Percentiles rank a stretch among this genome's conserved stretches.
These are phyloP conservation scores for Zoysia japonica DNA, from an alignment of 176 grass and related monocot genomes.

Conservation along the genomic window DNA sequence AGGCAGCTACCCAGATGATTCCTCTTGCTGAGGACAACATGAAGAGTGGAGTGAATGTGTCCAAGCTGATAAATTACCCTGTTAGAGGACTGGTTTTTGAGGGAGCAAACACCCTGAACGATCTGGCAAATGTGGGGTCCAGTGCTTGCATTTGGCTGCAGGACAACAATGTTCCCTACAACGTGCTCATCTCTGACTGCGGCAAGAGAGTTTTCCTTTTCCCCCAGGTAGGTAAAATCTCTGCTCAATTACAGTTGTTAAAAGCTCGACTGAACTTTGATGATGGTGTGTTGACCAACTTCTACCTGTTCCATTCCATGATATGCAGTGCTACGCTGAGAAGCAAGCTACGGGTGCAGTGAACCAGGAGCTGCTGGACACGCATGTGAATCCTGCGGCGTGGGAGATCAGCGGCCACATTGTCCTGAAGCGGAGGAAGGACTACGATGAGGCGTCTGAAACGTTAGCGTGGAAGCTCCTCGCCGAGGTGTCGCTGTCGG, in stretches of 20 bases:
- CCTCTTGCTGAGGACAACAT: slow-evolving; percentile 43
- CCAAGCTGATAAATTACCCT: slow-evolving; percentile 82
- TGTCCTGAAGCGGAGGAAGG: slow-evolving; percentile 76
- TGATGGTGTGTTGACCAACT: neutral
- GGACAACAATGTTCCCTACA: slow-evolving; percentile 91
- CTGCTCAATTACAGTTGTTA: neutral
- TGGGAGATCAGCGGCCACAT: slow-evolving; percentile 99
- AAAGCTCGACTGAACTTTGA: neutral
- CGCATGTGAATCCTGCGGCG: slow-evolving; percentile 92
- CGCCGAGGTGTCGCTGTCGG: slow-evolving; percentile 85
- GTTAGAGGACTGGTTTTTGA: slow-evolving; percentile 90
- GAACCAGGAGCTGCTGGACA: slow-evolving; percentile 87
- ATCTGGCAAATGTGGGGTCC: slow-evolving; percentile 68
- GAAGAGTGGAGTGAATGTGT: slow-evolving; percentile 69
- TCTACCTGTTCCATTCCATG: neutral
- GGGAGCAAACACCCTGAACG: slow-evolving; percentile 64
- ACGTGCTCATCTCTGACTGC: slow-evolving; percentile 80
- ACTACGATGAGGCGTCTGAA: slow-evolving; percentile 88
- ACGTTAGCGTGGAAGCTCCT: slow-evolving; percentile 78
- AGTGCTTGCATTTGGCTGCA: slow-evolving; percentile 90
- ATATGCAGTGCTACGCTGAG: slow-evolving; percentile 98
- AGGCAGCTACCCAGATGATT: slow-evolving; percentile 71
- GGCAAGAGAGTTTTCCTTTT: slow-evolving; percentile 84
- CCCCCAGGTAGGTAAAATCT: slow-evolving; percentile 63
- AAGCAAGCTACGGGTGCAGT: slow-evolving; percentile 95